Conservation (phyloP, 2,329 filamentous ascomycete genomes). For the Botryotinia convoluta region DNA sequence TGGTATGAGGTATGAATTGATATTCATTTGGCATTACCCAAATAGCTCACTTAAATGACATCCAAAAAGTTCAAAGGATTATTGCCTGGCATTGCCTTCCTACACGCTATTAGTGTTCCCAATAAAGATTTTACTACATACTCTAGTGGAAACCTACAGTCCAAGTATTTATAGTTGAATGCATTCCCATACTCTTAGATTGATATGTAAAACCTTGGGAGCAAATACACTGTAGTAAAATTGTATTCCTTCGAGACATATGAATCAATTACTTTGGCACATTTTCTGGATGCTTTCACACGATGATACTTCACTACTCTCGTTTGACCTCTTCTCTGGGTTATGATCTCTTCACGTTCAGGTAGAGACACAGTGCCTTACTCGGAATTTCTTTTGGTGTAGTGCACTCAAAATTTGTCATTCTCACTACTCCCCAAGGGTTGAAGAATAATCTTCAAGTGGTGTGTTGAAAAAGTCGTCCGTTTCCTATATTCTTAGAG, state of each 20-base stretch:
- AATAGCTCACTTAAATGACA: not conserved
- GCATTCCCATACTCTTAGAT: not conserved
- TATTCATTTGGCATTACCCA: not conserved
- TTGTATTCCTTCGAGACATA: not conserved
- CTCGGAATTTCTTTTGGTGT: not conserved
- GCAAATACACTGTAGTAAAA: not conserved
- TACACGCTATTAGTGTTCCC: not conserved
- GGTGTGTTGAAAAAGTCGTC: not conserved
- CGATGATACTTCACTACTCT: not conserved
- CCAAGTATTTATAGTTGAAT: not conserved
- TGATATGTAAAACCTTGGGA: not conserved
- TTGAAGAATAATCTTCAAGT: not conserved
- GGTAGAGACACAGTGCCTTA: not conserved
- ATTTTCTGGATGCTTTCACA: not conserved
- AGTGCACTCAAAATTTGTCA: not conserved
- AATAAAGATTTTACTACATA: not conserved
- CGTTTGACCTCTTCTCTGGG: not conserved
- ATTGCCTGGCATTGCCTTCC: too few relatives aligned
- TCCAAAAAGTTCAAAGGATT: not conserved
- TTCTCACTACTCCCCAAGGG: too few relatives aligned
- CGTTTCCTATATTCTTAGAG: not conserved
- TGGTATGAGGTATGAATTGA: not conserved
- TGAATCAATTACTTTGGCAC: not conserved
- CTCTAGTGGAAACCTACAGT: not conserved
- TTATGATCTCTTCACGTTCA: not conserved